A percentile compares a stretch with the other conserved stretches of the same genome.
Evolutionary conservation across 2,329 filamentous ascomycete genomes (phyloP).

Genomic region (Aulographum hederae): DNA sequence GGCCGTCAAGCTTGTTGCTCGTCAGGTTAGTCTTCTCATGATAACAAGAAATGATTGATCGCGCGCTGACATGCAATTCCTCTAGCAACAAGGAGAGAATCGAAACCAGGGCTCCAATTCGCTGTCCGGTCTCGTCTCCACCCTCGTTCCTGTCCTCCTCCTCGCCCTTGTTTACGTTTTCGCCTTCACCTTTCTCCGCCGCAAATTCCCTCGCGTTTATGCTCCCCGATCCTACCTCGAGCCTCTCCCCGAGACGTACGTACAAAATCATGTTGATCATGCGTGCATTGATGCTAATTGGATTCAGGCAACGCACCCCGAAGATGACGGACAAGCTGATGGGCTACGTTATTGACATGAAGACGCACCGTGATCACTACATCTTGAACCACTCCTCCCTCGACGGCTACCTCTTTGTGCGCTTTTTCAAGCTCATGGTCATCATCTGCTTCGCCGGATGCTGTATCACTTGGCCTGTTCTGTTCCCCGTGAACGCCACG

Average conservation of each 20-base stretch:
- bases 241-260: neutral
- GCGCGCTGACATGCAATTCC: too few species aligned
- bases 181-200: conserved; percentile 27
- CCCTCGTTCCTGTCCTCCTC: conserved; percentile 27
- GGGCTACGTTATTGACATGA: conserved; percentile 33
- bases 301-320: conserved; percentile 23
- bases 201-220: conserved; percentile 22
- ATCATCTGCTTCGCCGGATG: conserved; percentile 23
- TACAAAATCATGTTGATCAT: conserved; percentile 8
- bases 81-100: too few species aligned
- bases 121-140: conserved; percentile 27
- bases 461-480: conserved; percentile 25
- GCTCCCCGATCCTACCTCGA: conserved; percentile 9
- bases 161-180: conserved; percentile 24
- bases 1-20: too few species aligned
- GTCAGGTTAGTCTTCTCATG: too few species aligned
- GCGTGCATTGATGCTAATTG: conserved; percentile 21
- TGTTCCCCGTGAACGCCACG: conserved; percentile 28
- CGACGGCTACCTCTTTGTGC: conserved; percentile 28
- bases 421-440: conserved; percentile 27
- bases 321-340: conserved; percentile 24
- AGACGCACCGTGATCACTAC: conserved; percentile 22
- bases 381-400: conserved; percentile 29
- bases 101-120: too few species aligned
- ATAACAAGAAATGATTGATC: too few species aligned